These are phyloP conservation scores for Lentinus tigrinus DNA, from an alignment of 768 basidiomycete genomes.

Conservation along the genomic window DNA sequence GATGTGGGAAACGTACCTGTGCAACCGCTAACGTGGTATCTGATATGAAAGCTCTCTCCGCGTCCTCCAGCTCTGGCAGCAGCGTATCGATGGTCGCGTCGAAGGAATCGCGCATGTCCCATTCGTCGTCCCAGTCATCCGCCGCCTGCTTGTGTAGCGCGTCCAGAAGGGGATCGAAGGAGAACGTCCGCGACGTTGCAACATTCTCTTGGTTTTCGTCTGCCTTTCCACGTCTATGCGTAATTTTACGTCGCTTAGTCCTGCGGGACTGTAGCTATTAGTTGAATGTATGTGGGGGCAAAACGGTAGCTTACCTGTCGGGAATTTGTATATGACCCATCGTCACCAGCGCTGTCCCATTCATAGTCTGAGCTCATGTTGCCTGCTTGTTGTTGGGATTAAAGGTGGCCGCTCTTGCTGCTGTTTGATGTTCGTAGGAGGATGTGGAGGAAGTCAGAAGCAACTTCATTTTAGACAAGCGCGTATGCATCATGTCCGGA, in stretches of 20 bases:
- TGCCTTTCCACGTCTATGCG: background rate
- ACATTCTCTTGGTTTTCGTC: background rate
- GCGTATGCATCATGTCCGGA: no score
- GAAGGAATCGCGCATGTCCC: constrained; percentile 26
- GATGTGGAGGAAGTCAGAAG: no score
- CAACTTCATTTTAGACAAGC: no score
- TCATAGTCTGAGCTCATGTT: constrained; percentile 8
- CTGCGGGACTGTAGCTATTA: background rate
- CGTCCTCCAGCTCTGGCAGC: constrained; percentile 35
- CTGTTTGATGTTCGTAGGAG: background rate
- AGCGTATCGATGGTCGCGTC: constrained; percentile 33
- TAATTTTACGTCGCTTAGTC: constrained; percentile 11
- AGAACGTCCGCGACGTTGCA: background rate
- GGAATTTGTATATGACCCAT: background rate
- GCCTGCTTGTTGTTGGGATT: no score
- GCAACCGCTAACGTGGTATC: constrained; percentile 21
- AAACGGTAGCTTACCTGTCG: background rate
- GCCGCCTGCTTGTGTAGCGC: background rate
- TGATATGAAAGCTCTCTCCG: constrained; percentile 27
- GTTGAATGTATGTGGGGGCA: background rate
- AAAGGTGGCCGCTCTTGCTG: no score
- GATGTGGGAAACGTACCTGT: constrained; percentile 17
- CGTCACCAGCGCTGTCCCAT: constrained; percentile 7
- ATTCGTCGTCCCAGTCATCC: background rate
- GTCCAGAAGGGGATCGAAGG: constrained; percentile 3